These are phyloP conservation scores for Coleophoma crateriformis DNA, from an alignment of 2,329 filamentous ascomycete species.

Conservation along the genomic window DNA sequence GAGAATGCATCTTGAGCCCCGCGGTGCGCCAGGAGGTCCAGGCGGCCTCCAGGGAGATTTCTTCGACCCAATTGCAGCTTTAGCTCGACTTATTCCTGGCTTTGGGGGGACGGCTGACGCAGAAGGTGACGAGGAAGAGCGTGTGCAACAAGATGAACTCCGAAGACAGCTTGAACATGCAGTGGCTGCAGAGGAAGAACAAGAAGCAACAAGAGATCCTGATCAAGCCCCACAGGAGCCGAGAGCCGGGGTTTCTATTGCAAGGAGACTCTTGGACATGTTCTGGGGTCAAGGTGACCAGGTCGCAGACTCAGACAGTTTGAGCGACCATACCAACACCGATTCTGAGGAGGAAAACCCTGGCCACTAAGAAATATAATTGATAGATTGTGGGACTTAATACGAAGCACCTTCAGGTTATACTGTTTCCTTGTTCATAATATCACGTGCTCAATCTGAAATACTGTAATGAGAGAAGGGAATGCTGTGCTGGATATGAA, in stretches of 20 bases:
- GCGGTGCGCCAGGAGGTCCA: background rate
- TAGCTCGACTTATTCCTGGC: constrained; percentile 16
- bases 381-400: background rate
- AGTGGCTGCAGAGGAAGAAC: background rate
- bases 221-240: background rate
- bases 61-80: constrained; percentile 19
- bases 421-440: too few species aligned
- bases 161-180: constrained; percentile 1
- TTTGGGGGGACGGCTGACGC: constrained; percentile 1
- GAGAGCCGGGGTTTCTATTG: background rate
- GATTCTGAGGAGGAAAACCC: background rate
- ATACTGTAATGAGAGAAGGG: too few species aligned
- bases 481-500: too few species aligned
- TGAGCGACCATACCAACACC: background rate
- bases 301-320: background rate
- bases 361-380: background rate
- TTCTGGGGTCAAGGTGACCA: background rate
- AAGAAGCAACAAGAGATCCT: background rate
- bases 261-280: background rate
- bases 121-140: background rate
- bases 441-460: too few species aligned
- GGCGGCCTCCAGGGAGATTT: constrained; percentile 6
- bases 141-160: background rate
- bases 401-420: background rate
- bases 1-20: constrained; percentile 5